Conservation (phyloP, 2,329 filamentous ascomycete species). For the Fusarium nelsonii region DNA sequence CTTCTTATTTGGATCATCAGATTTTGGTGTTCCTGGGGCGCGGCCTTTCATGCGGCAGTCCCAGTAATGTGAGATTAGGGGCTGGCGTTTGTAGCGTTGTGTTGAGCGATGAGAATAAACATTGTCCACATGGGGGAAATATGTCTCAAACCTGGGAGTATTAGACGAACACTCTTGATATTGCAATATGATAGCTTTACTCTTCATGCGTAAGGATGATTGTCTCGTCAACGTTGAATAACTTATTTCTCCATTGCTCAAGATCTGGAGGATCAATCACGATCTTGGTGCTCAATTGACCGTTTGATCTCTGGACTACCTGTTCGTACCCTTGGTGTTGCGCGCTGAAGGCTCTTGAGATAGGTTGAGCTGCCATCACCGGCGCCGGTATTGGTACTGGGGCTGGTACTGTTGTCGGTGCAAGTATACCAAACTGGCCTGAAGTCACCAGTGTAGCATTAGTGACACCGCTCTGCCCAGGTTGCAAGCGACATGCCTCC, state of each 20-base stretch:
- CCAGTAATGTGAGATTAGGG: constrained; percentile 88
- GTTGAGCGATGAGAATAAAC: constrained; percentile 87
- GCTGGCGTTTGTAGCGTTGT: constrained; percentile 83
- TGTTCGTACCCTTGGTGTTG: constrained; percentile 1
- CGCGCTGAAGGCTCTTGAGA: constrained; percentile 15
- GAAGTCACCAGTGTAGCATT: constrained; percentile 4
- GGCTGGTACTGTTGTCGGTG: constrained; percentile 47
- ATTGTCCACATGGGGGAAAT: constrained; percentile 87
- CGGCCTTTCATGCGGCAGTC: constrained; percentile 85
- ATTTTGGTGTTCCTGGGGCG: constrained; percentile 82
- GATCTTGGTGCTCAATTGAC: constrained; percentile 67
- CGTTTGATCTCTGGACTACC: constrained; percentile 54
- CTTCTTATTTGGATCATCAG: constrained; percentile 83
- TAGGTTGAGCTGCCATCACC: constrained; percentile 19
- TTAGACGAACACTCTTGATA: not conserved
- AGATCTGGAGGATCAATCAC: constrained; percentile 76
- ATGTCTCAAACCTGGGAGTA: constrained; percentile 74
- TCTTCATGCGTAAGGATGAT: constrained; percentile 80
- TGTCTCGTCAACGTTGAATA: constrained; percentile 81
- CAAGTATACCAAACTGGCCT: constrained; percentile 62
- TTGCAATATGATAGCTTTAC: constrained; percentile 55
- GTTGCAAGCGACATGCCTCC: constrained; percentile 34
- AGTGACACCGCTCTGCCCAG: constrained; percentile 8
- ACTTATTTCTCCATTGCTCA: constrained; percentile 74
- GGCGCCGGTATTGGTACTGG: not conserved